A percentile compares a stretch with the other conserved stretches of the same genome.
Conservation (phyloP, 164 flowering plant species). For the Euptelea pleiosperma region DNA sequence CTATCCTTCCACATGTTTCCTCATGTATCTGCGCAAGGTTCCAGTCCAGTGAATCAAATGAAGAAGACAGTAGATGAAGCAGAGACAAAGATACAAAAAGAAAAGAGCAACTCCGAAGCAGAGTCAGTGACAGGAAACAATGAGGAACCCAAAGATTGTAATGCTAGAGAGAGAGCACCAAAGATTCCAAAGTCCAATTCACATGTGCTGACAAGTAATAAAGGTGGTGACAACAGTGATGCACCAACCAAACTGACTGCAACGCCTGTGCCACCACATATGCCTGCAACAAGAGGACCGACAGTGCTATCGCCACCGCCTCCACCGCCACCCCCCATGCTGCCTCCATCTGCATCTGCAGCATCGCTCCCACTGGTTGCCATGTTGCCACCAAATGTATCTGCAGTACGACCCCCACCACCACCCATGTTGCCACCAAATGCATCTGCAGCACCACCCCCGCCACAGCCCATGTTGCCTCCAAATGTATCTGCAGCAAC, state of each 20-base stretch:
- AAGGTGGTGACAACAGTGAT: conserved; percentile 2
- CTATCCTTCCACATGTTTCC: conserved; percentile 50
- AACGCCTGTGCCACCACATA: not conserved
- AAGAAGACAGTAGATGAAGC: conserved; percentile 4
- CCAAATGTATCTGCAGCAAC: conserved; percentile 9
- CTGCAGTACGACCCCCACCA: conserved; percentile 18
- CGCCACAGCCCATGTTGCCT: conserved; percentile 13
- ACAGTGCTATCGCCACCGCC: not conserved
- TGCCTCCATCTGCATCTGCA: conserved; percentile 1
- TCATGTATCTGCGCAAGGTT: conserved; percentile 21
- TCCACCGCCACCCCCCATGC: conserved; percentile 6
- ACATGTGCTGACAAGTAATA: conserved; percentile 2
- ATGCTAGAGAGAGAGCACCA: conserved; percentile 8
- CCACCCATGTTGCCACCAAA: conserved; percentile 5
- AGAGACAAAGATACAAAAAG: conserved; percentile 14
- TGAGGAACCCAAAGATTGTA: conserved; percentile 1
- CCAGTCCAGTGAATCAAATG: conserved; percentile 12
- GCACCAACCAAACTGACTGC: conserved; percentile 3
- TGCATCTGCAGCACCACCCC: conserved; percentile 8
- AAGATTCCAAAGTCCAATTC: conserved; percentile 4
- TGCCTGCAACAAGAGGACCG: not conserved
- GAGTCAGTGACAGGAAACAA: not conserved
- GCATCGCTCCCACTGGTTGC: not conserved
- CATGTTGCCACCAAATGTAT: not conserved
- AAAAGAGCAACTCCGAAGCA: conserved; percentile 9